These are phyloP conservation scores for Entoloma clypeatum DNA, from an alignment of 1,284 basidiomycete genomes.

Conservation along the genomic window DNA sequence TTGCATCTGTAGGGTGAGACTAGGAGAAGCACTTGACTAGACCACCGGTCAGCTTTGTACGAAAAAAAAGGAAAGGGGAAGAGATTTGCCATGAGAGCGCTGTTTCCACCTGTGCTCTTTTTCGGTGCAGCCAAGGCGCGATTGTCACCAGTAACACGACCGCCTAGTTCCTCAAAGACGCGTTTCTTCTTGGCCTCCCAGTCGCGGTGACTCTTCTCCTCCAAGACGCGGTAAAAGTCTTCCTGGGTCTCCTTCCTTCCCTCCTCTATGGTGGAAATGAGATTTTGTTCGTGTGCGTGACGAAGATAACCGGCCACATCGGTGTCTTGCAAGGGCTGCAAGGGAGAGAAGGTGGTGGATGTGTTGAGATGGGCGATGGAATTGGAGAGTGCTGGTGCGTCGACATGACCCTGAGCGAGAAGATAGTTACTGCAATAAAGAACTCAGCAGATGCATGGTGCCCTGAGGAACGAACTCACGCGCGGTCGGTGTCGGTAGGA, in stretches of 20 bases:
- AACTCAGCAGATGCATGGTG: constrained; percentile 2
- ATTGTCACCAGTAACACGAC: constrained; percentile 52
- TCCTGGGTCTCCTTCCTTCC: constrained; percentile 81
- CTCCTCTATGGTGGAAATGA: constrained; percentile 92
- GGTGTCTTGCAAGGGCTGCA: constrained; percentile 87
- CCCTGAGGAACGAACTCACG: constrained; percentile 45
- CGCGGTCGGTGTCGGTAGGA: constrained; percentile 65
- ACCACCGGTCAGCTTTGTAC: constrained; percentile 2
- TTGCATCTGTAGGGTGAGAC: constrained; percentile 74
- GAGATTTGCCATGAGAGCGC: constrained; percentile 45
- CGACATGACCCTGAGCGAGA: constrained; percentile 86
- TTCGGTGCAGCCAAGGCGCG: constrained; percentile 53
- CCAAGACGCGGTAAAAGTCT: constrained; percentile 79
- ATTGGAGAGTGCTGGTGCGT: constrained; percentile 75
- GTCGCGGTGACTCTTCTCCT: constrained; percentile 72
- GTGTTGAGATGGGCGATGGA: constrained; percentile 83
- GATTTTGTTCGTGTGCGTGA: constrained; percentile 90
- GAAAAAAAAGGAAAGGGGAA: constrained; percentile 1
- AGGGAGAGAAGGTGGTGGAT: constrained; percentile 81
- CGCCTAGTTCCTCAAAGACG: constrained; percentile 88
- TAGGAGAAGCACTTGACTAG: constrained; percentile 50
- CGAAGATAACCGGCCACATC: constrained; percentile 87
- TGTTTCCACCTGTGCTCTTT: constrained; percentile 58
- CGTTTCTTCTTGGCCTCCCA: constrained; percentile 90
- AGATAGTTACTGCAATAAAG: constrained; percentile 63